Evolutionary conservation across 2,329 filamentous ascomycete genomes (phyloP).

Genomic region (Aspergillus novofumigatus): DNA sequence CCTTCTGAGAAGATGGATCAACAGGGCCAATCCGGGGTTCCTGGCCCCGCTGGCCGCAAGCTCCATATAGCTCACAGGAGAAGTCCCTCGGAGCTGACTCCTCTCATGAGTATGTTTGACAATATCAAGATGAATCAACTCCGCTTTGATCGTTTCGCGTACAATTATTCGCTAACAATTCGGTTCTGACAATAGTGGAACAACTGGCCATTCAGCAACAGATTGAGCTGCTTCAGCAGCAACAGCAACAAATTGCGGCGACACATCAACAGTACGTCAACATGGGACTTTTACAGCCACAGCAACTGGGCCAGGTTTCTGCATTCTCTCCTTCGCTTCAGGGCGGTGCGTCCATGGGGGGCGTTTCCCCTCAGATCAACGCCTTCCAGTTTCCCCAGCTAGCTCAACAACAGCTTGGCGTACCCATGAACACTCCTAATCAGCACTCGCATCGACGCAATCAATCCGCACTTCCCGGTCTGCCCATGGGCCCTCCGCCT

Average conservation of each 20-base stretch:
- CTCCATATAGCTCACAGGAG: constrained; percentile 96
- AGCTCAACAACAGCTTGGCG: constrained; percentile 64
- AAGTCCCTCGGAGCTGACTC: constrained; percentile 95
- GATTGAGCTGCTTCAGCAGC: constrained; percentile 93
- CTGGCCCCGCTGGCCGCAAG: constrained; percentile 77
- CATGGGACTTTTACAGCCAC: constrained; percentile 88
- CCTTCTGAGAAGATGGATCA: constrained; percentile 56
- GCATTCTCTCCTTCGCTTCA: constrained; percentile 71
- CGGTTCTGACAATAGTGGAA: constrained; percentile 63
- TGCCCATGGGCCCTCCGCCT: constrained; percentile 85
- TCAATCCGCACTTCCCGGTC: constrained; percentile 91
- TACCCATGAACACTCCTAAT: constrained; percentile 69
- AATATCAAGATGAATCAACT: neutral
- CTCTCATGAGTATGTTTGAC: constrained; percentile 82
- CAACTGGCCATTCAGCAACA: constrained; percentile 97
- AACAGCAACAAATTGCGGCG: constrained; percentile 95
- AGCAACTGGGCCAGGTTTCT: constrained; percentile 70
- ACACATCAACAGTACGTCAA: constrained; percentile 97
- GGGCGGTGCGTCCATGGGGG: constrained; percentile 63
- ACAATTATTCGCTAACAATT: constrained; percentile 22
- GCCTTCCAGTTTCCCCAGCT: constrained; percentile 88
- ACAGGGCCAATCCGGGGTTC: constrained; percentile 52
- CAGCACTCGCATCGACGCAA: constrained; percentile 94
- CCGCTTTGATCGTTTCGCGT: constrained; percentile 38
- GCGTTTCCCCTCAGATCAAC: constrained; percentile 68